These are phyloP conservation scores for Erythrobasidium hasegawianum DNA, from an alignment of 1,284 basidiomycete genomes.

Conservation along the genomic window DNA sequence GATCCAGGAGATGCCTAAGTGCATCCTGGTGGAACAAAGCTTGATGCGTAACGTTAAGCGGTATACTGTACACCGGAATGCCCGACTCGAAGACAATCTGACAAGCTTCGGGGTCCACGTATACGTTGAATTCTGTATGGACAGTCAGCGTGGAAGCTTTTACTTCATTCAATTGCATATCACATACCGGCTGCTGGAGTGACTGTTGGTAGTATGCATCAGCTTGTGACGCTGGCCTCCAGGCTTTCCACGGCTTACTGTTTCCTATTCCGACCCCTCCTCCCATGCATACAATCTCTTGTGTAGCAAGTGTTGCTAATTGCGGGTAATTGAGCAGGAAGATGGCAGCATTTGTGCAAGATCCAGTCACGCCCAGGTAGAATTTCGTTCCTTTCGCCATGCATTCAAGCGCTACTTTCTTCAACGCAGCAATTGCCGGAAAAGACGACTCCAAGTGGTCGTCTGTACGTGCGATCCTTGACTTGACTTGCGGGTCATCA, in stretches of 20 bases:
- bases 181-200: neutral
- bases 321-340: constrained; percentile 68
- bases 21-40: constrained; percentile 63
- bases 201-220: neutral
- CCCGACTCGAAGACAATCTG: constrained; percentile 67
- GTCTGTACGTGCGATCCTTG: neutral
- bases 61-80: constrained; percentile 59
- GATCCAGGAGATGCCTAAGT: constrained; percentile 56
- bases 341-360: constrained; percentile 77
- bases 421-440: constrained; percentile 14
- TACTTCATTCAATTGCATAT: neutral
- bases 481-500: constrained; percentile 2
- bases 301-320: constrained; percentile 60
- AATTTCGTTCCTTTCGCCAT: constrained; percentile 52
- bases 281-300: constrained; percentile 80
- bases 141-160: neutral
- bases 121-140: constrained; percentile 66
- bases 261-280: constrained; percentile 75
- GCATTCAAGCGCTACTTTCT: constrained; percentile 11
- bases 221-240: too few relatives aligned
- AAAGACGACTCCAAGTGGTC: neutral
- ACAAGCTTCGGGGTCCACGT: constrained; percentile 74
- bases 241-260: constrained; percentile 49
- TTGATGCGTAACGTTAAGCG: constrained; percentile 79
- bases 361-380: constrained; percentile 67